phyloP scores from a whole-genome alignment of 805 yeast species.

The Wickerhamomyces rabaulensis region DNA sequence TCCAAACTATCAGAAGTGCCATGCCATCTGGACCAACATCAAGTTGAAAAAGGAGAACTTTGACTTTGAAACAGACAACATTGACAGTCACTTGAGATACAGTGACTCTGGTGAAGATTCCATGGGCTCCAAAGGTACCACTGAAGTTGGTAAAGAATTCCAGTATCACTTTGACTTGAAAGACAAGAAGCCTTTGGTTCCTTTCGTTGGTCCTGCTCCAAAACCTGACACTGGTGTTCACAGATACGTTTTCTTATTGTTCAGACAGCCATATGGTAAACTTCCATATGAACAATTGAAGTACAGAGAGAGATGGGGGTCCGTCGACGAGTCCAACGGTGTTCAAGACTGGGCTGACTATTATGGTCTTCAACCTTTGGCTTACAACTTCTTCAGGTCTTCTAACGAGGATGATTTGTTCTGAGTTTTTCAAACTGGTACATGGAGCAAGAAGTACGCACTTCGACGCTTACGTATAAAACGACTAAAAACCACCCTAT shows the following conservation, averaged over 20 bases:
- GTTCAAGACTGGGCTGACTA: constrained; percentile 18
- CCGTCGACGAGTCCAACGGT: constrained; percentile 14
- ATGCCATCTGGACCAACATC: constrained; percentile 19
- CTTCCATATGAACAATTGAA: constrained; percentile 13
- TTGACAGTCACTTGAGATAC: not conserved
- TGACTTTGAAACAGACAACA: not conserved
- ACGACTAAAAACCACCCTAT: no score
- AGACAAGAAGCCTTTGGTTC: constrained; percentile 9
- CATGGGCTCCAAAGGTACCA: not conserved
- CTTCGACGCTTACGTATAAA: no score
- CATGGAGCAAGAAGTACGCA: no score
- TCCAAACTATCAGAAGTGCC: constrained; percentile 7
- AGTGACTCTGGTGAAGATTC: not conserved
- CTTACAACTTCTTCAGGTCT: constrained; percentile 15
- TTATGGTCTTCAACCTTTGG: constrained; percentile 17
- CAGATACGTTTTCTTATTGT: constrained; percentile 15
- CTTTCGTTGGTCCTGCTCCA: constrained; percentile 16
- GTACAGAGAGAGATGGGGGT: constrained; percentile 21
- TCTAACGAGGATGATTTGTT: constrained; percentile 13
- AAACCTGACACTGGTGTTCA: constrained; percentile 11
- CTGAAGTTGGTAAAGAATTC: constrained; percentile 5
- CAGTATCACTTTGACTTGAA: constrained; percentile 4
- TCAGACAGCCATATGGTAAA: constrained; percentile 16
- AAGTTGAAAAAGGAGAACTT: constrained; percentile 5
- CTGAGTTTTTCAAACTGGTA: no score